Evolutionary conservation across 805 yeast genomes (phyloP).

Genomic region (Scheffersomyces spartinae): DNA sequence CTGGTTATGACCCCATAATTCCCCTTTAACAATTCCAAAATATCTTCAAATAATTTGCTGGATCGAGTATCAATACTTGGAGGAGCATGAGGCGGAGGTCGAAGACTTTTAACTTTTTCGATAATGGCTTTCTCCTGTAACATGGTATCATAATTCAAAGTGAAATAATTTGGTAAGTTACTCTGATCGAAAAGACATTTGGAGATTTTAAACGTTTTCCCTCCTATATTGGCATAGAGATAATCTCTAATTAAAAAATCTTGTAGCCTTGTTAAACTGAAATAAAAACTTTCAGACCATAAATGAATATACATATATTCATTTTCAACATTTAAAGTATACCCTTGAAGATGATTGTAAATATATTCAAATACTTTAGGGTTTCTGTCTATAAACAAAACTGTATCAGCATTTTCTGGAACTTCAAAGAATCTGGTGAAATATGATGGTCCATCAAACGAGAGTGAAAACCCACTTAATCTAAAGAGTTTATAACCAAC

Average conservation of each 20-base stretch:
- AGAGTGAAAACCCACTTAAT: conserved; percentile 75
- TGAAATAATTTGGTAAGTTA: conserved; percentile 68
- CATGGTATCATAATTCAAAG: conserved; percentile 44
- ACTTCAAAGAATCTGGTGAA: conserved; percentile 60
- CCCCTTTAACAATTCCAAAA: conserved; percentile 48
- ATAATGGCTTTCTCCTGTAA: conserved; percentile 35
- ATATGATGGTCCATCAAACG: conserved; percentile 81
- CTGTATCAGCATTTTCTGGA: conserved; percentile 23
- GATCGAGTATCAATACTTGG: conserved; percentile 41
- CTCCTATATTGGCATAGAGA: conserved; percentile 47
- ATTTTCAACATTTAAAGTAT: conserved; percentile 46
- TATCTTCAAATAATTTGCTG: conserved; percentile 39
- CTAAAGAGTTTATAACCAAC: conserved; percentile 54
- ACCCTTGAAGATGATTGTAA: conserved; percentile 71
- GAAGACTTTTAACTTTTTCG: conserved; percentile 32
- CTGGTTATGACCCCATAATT: conserved; percentile 33
- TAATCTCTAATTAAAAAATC: conserved; percentile 40
- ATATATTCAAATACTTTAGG: conserved; percentile 59
- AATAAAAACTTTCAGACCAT: conserved; percentile 63
- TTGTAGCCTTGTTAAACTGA: conserved; percentile 47
- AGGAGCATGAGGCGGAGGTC: conserved; percentile 75
- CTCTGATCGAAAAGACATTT: conserved; percentile 50
- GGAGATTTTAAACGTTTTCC: conserved; percentile 46
- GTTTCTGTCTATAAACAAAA: conserved; percentile 62
- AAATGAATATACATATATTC: conserved; percentile 53